Percentiles rank a stretch among this genome's conserved stretches.
Conservation (phyloP, 2,329 filamentous ascomycete species). For the Colletotrichum zoysiae region DNA sequence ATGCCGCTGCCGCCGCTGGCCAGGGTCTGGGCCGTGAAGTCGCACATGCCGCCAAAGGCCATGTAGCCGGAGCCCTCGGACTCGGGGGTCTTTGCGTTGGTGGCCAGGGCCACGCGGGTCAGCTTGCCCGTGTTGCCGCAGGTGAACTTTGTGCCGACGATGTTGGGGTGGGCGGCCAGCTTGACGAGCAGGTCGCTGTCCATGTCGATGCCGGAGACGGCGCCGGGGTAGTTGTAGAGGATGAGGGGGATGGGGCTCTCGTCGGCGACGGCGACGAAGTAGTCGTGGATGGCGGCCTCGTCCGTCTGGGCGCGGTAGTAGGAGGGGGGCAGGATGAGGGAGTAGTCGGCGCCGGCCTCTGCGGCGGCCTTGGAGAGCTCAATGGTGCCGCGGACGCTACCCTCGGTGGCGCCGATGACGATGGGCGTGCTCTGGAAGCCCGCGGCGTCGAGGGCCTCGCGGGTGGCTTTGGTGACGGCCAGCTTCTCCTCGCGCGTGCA, state of each 20-base stretch:
- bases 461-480: slow-evolving; percentile 80
- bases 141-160: slow-evolving; percentile 91
- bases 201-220: slow-evolving; percentile 88
- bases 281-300: slow-evolving; percentile 78
- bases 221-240: slow-evolving; percentile 92
- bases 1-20: slow-evolving; percentile 84
- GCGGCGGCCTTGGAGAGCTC: slow-evolving; percentile 76
- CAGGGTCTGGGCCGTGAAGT: slow-evolving; percentile 87
- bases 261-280: slow-evolving; percentile 82
- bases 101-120: slow-evolving; percentile 81
- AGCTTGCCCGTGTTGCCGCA: slow-evolving; percentile 92
- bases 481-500: slow-evolving; percentile 83
- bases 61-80: slow-evolving; percentile 77
- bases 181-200: slow-evolving; percentile 88
- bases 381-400: slow-evolving; percentile 85
- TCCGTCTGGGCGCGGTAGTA: slow-evolving; percentile 86
- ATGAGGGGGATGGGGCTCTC: slow-evolving; percentile 81
- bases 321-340: slow-evolving; percentile 82
- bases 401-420: slow-evolving; percentile 84
- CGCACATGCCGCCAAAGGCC: slow-evolving; percentile 88
- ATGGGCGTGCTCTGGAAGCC: slow-evolving; percentile 83
- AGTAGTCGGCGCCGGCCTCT: slow-evolving; percentile 81
- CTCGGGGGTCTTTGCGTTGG: slow-evolving; percentile 76
- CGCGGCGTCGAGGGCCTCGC: slow-evolving; percentile 84
- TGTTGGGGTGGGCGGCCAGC: slow-evolving; percentile 84